Base-by-base conservation (phyloP, 768 basidiomycete genomes). In the Coprinellus micaceus region DNA sequence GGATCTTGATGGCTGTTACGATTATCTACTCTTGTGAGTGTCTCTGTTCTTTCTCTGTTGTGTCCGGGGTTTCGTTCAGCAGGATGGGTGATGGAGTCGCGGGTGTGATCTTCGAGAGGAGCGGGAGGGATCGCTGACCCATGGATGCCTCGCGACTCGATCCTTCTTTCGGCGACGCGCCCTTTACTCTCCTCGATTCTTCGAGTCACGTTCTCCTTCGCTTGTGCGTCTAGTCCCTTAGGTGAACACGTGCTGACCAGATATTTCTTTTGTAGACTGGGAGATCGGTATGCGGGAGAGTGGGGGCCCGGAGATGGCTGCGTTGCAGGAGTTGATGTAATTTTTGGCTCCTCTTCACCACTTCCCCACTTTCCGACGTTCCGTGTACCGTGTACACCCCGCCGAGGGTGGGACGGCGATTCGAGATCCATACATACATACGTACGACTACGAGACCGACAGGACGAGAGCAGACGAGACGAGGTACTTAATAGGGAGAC, bases 1-100 rank as follows among this genome's bases (percentile, higher is more conserved):
- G 93, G 80, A 97, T 97, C 67, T 78, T 98, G 61, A 95, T 98
- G 93, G 94, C 94, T 29, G 94, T 96, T 51, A 97, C 96, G 22
- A 98, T 94, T 67, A 97, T 98, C 71, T 97, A 97, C 71, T 89
- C 91, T 71, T 93, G 86, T 87, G 67, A 67, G 85, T 82, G 6
- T 50, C 41, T 46, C 25, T 29, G 61, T 36, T 54, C 59, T 1
- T 60, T 50, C 24, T 40, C 39, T 54, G 46, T 43, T 24, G 24
- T 58, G 1, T 24, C 19, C 26, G n/a, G 26, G 29, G 33, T 33
- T 33, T 33, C 33, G n/a, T n/a, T n/a, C n/a, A n/a, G n/a, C n/a
- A n/a, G n/a, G n/a, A n/a, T n/a, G n/a, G n/a, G n/a, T n/a, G n/a
- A n/a, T n/a, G n/a, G n/a, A n/a, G n/a, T n/a, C n/a, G n/a, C n/a